Conservation (phyloP, 2,329 filamentous ascomycete genomes). For the Penicillium expansum region DNA sequence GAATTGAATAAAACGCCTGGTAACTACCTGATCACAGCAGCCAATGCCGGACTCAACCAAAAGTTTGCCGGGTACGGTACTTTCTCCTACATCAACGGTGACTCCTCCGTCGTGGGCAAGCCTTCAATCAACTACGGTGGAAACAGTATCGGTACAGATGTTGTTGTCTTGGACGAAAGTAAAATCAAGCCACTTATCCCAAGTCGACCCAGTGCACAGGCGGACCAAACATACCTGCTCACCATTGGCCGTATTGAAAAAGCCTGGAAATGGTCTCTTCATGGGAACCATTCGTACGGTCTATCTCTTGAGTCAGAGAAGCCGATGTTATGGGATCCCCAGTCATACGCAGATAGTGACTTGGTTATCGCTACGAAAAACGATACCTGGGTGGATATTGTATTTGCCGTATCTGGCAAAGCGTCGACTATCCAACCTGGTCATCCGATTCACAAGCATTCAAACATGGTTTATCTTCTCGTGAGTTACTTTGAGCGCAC, state of each 20-base stretch:
- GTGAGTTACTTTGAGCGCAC: not conserved
- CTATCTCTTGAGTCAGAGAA: slow-evolving; percentile 1
- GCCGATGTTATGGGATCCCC: slow-evolving; percentile 2
- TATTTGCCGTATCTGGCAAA: not conserved
- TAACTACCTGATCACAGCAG: not conserved
- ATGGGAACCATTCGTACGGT: not conserved
- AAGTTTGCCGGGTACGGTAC: not conserved
- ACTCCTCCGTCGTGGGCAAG: not conserved
- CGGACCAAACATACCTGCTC: not conserved
- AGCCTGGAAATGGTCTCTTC: slow-evolving; percentile 5
- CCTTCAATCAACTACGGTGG: slow-evolving; percentile 2
- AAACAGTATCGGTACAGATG: not conserved
- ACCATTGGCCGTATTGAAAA: not conserved
- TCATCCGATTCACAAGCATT: slow-evolving; percentile 7
- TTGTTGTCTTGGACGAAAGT: not conserved
- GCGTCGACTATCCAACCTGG: not conserved
- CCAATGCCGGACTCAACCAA: not conserved
- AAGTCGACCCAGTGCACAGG: not conserved
- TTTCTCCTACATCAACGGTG: not conserved
- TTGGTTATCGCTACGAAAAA: slow-evolving; percentile 1
- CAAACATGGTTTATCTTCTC: not conserved
- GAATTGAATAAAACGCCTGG: slow-evolving; percentile 1
- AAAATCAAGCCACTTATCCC: not conserved
- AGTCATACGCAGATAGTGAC: not conserved
- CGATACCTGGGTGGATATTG: slow-evolving; percentile 2